These are phyloP conservation scores for Setomelanomma holmii DNA, from an alignment of 2,329 filamentous ascomycete species.

Conservation along the genomic window DNA sequence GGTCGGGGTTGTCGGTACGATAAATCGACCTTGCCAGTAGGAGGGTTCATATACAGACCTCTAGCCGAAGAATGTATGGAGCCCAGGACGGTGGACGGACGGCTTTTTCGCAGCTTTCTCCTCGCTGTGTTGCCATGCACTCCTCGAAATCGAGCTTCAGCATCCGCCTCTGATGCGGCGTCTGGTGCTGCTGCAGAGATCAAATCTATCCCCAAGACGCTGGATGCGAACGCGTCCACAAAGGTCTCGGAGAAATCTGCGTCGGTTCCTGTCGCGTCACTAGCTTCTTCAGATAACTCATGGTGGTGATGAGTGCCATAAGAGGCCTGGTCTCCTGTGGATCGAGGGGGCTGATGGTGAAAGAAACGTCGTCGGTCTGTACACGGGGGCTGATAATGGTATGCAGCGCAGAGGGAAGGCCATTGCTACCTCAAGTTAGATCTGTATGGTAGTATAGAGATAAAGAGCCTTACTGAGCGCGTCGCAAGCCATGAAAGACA, in stretches of 20 bases:
- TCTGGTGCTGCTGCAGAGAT: not conserved
- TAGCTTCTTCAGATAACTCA: not conserved
- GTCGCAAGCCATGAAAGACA: slow-evolving; percentile 25
- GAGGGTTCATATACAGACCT: slow-evolving; percentile 24
- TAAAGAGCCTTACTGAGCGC: slow-evolving; percentile 13
- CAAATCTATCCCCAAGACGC: not conserved
- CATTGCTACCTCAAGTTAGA: slow-evolving; percentile 16
- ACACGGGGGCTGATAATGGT: not conserved
- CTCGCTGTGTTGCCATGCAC: slow-evolving; percentile 17
- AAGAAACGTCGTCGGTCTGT: not conserved
- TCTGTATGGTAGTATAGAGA: not conserved
- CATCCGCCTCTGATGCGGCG: not conserved
- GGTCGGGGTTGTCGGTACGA: slow-evolving; percentile 15
- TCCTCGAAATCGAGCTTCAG: slow-evolving; percentile 9
- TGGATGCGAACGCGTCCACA: not conserved
- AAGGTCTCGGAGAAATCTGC: not conserved
- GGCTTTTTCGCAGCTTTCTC: slow-evolving; percentile 30
- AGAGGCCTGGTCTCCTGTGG: too few species aligned
- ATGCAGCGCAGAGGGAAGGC: not conserved
- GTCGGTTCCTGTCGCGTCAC: too few species aligned
- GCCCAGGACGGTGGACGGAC: slow-evolving; percentile 26
- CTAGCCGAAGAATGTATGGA: slow-evolving; percentile 23
- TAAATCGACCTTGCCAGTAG: slow-evolving; percentile 15
- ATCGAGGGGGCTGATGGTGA: not conserved
- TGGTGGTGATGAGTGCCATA: too few species aligned